A percentile compares a stretch with the other conserved stretches of the same genome.
Evolutionary conservation across 2,329 filamentous ascomycete species (phyloP).

Genomic region (Aspergillus fructus): DNA sequence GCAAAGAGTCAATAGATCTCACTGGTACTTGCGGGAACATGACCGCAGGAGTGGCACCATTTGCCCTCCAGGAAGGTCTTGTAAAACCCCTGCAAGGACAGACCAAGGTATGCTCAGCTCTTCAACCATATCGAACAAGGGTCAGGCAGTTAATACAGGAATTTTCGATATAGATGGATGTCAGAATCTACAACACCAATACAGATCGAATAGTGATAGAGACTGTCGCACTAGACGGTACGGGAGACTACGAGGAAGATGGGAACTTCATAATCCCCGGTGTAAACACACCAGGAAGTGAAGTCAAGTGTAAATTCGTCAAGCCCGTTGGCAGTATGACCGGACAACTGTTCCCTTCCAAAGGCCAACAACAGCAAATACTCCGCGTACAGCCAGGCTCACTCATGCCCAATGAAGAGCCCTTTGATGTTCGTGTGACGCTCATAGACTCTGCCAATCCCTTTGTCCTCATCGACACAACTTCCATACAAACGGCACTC

Average conservation of each 20-base stretch:
- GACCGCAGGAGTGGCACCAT: conserved; percentile 63
- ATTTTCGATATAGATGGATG: conserved; percentile 38
- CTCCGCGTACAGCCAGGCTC: not conserved
- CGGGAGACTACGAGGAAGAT: conserved; percentile 31
- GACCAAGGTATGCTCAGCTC: not conserved
- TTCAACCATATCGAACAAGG: not conserved
- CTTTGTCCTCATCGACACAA: conserved; percentile 57
- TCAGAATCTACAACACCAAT: conserved; percentile 67
- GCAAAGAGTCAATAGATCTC: conserved; percentile 58
- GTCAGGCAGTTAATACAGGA: not conserved
- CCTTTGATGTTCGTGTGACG: conserved; percentile 44
- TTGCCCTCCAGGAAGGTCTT: conserved; percentile 56
- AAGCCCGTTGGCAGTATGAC: conserved; percentile 63
- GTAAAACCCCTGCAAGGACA: conserved; percentile 24
- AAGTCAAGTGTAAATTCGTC: conserved; percentile 58
- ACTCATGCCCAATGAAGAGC: conserved; percentile 49
- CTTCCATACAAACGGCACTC: conserved; percentile 45
- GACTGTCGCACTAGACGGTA: conserved; percentile 51
- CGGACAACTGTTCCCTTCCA: conserved; percentile 52
- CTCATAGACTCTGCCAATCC: conserved; percentile 64
- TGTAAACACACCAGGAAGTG: conserved; percentile 55
- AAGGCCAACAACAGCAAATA: not conserved
- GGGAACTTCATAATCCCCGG: conserved; percentile 62
- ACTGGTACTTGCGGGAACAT: conserved; percentile 72
- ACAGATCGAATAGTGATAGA: conserved; percentile 61